Percentiles rank a stretch among this genome's conserved stretches.
These are phyloP conservation scores for Ogataea kodamae DNA, from an alignment of 805 yeast species.

Conservation along the genomic window DNA sequence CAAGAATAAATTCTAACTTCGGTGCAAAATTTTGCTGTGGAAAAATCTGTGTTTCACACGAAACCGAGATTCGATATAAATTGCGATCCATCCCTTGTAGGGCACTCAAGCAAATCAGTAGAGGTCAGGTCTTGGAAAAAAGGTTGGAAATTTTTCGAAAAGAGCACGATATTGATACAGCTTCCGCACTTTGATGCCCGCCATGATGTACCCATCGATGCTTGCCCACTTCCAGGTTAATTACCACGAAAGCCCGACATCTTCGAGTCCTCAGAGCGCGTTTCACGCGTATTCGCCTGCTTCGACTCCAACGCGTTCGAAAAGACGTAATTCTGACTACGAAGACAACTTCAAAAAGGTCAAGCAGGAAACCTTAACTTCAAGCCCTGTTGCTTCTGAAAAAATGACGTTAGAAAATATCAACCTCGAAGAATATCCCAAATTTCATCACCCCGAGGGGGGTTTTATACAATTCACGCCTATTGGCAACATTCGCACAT, in stretches of 20 bases:
- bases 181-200: background rate
- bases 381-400: conserved; percentile 9
- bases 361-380: conserved; percentile 20
- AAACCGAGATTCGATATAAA: conserved; percentile 5
- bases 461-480: conserved; percentile 61
- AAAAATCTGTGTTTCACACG: conserved; percentile 9
- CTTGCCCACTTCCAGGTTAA: conserved; percentile 16
- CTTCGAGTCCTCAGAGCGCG: conserved; percentile 10
- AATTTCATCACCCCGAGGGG: conserved; percentile 58
- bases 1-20: too few species aligned
- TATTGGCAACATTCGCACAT: conserved; percentile 54
- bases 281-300: conserved; percentile 14
- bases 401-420: conserved; percentile 28
- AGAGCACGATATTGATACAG: too few species aligned
- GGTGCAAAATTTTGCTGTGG: conserved; percentile 4
- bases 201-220: conserved; percentile 22
- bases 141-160: too few species aligned
- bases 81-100: conserved; percentile 7
- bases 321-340: conserved; percentile 37
- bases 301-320: conserved; percentile 27
- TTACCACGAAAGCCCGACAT: conserved; percentile 8
- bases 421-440: conserved; percentile 47
- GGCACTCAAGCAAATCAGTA: conserved; percentile 1
- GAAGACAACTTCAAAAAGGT: conserved; percentile 31
- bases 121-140: background rate